Conservation (phyloP, 176 grass and related monocot genomes). For the Tillandsia leiboldiana region DNA sequence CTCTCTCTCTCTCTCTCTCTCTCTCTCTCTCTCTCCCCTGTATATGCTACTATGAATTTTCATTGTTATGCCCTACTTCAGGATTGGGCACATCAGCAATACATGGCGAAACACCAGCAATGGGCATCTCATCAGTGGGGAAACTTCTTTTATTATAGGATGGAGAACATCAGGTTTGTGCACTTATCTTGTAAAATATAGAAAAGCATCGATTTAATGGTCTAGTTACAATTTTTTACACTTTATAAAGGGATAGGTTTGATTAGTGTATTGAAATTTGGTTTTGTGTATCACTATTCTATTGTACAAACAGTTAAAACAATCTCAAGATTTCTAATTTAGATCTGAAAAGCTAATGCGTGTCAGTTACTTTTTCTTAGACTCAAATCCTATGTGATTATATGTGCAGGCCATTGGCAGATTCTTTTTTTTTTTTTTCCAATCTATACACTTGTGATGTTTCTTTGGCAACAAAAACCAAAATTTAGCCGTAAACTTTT, state of each 20-base stretch:
- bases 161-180: constrained; percentile 85
- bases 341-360: too few species aligned
- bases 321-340: not conserved
- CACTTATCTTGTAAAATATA: not conserved
- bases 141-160: constrained; percentile 97
- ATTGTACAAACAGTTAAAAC: not conserved
- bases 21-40: not conserved
- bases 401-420: too few species aligned
- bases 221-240: not conserved
- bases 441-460: too few species aligned
- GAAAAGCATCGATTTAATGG: not conserved
- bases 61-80: constrained; percentile 18
- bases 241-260: not conserved
- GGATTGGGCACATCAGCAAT: constrained; percentile 96
- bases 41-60: constrained; percentile 1
- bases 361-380: too few species aligned
- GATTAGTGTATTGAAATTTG: not conserved
- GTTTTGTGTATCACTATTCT: not conserved
- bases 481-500: too few species aligned
- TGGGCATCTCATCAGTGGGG: constrained; percentile 99
- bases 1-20: too few species aligned
- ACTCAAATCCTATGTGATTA: too few species aligned
- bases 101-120: constrained; percentile 91
- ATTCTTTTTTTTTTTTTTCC: too few species aligned
- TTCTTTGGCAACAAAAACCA: too few species aligned